Evolutionary conservation across 2,329 filamentous ascomycete genomes (phyloP).

Genomic region (Trichoderma sp.): DNA sequence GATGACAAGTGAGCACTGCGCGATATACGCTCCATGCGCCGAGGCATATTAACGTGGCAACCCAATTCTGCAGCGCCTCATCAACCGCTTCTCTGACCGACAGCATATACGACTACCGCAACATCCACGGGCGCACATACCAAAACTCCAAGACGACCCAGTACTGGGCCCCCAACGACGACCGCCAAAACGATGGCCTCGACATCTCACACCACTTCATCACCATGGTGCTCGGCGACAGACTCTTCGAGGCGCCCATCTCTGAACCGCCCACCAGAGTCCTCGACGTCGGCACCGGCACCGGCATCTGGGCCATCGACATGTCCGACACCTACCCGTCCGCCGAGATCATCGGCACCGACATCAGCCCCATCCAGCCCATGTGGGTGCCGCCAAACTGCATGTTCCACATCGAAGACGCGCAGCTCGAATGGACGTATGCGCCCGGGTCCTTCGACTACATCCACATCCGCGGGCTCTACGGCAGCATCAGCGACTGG

Average conservation of each 20-base stretch:
- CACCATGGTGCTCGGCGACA: slow-evolving; percentile 40
- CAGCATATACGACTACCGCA: slow-evolving; percentile 42
- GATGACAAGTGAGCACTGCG: slow-evolving; percentile 18
- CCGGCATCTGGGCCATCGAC: slow-evolving; percentile 54
- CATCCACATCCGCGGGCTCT: slow-evolving; percentile 24
- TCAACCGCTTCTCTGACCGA: slow-evolving; percentile 39
- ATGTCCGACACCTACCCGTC: slow-evolving; percentile 44
- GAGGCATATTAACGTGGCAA: not conserved
- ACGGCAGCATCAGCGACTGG: slow-evolving; percentile 27
- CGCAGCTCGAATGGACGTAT: slow-evolving; percentile 58
- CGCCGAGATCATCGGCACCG: slow-evolving; percentile 45
- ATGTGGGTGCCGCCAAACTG: slow-evolving; percentile 60
- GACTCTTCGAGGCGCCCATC: slow-evolving; percentile 45
- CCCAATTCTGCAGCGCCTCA: slow-evolving; percentile 16
- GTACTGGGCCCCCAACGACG: slow-evolving; percentile 46
- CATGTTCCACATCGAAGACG: slow-evolving; percentile 62
- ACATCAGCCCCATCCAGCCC: slow-evolving; percentile 51
- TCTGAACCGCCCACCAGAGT: slow-evolving; percentile 45
- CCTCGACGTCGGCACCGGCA: slow-evolving; percentile 52
- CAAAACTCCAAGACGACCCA: slow-evolving; percentile 45
- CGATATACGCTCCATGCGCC: not conserved
- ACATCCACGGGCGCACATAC: slow-evolving; percentile 48
- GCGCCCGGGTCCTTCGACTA: slow-evolving; percentile 33
- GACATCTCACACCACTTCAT: slow-evolving; percentile 47
- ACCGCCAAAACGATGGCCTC: slow-evolving; percentile 45